phyloP scores from a whole-genome alignment of 2,329 filamentous ascomycete species.

The Coniochaeta pulveracea region DNA sequence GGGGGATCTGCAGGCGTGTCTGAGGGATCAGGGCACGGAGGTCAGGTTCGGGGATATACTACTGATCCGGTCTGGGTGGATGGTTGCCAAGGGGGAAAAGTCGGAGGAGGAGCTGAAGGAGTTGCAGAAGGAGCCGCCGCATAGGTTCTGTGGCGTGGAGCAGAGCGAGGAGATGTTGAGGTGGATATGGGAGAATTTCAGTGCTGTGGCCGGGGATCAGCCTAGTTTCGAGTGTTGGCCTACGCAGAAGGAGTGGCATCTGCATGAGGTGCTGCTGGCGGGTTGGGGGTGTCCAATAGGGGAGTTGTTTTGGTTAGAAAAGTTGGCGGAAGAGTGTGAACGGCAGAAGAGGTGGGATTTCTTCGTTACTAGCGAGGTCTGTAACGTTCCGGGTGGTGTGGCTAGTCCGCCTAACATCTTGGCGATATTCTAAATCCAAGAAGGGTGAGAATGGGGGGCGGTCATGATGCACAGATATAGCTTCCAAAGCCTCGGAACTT shows the following conservation, averaged over 20 bases:
- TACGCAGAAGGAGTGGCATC: constrained; percentile 10
- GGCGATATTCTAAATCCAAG: constrained; percentile 10
- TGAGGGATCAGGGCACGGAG: constrained; percentile 32
- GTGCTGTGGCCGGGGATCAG: constrained; percentile 30
- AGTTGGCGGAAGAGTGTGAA: constrained; percentile 26
- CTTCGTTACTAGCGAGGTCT: constrained; percentile 34
- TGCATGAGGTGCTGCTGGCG: constrained; percentile 34
- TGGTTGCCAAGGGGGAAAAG: constrained; percentile 24
- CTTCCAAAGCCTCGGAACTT: too few species aligned
- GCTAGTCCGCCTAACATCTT: constrained; percentile 13
- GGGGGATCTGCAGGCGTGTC: constrained; percentile 24
- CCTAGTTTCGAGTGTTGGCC: constrained; percentile 29
- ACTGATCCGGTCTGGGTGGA: constrained; percentile 35
- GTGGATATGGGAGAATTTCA: constrained; percentile 28
- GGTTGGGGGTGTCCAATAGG: constrained; percentile 39
- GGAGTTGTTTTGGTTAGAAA: constrained; percentile 37
- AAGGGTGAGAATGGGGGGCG: too few species aligned
- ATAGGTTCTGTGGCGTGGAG: constrained; percentile 34
- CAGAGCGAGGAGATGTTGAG: constrained; percentile 30
- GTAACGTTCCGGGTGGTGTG: constrained; percentile 28
- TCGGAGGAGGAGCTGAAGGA: constrained; percentile 22
- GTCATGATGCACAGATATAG: too few species aligned
- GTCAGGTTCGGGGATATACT: constrained; percentile 41
- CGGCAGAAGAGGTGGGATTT: constrained; percentile 27
- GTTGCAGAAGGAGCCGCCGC: constrained; percentile 22